These are phyloP conservation scores for Penstemon eatonii DNA, from an alignment of 257 asterid genomes.

Conservation along the genomic window DNA sequence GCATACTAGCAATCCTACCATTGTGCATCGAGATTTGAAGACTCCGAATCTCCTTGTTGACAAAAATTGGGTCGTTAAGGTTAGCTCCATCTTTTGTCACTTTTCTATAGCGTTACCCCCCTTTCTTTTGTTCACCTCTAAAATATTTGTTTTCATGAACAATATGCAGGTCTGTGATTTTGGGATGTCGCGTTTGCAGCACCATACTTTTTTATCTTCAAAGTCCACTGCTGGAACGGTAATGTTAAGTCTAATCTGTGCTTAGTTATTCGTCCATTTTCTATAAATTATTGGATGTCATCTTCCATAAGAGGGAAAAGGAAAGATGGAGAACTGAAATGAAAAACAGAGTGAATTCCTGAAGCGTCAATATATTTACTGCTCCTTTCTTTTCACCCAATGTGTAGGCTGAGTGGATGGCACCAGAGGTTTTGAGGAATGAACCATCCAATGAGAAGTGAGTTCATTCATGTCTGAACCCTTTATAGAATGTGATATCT, in stretches of 20 bases:
- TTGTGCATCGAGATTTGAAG: constrained; percentile 96
- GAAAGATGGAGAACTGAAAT: neutral
- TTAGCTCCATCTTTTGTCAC: constrained; percentile 24
- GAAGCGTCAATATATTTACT: constrained; percentile 12
- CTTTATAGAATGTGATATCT: neutral
- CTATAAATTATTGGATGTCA: neutral
- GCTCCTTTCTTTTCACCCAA: constrained; percentile 19
- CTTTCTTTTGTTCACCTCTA: constrained; percentile 16
- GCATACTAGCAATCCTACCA: constrained; percentile 91
- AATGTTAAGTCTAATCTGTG: constrained; percentile 29
- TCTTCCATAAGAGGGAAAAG: neutral
- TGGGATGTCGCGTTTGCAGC: constrained; percentile 97
- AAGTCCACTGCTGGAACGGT: constrained; percentile 98
- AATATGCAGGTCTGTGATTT: constrained; percentile 82
- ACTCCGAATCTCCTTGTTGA: constrained; percentile 97
- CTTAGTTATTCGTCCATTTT: constrained; percentile 6
- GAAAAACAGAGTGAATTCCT: neutral
- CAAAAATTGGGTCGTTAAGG: constrained; percentile 96
- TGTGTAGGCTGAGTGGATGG: constrained; percentile 99
- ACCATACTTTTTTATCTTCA: constrained; percentile 90
- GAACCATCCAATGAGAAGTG: constrained; percentile 97
- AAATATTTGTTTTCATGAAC: constrained; percentile 28
- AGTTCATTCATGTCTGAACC: constrained; percentile 32
- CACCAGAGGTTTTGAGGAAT: constrained; percentile 93
- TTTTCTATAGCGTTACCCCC: neutral